Evolutionary conservation across 225 moss, liverwort and hornwort genomes (phyloP).

Genomic region (Ulota crispa): DNA sequence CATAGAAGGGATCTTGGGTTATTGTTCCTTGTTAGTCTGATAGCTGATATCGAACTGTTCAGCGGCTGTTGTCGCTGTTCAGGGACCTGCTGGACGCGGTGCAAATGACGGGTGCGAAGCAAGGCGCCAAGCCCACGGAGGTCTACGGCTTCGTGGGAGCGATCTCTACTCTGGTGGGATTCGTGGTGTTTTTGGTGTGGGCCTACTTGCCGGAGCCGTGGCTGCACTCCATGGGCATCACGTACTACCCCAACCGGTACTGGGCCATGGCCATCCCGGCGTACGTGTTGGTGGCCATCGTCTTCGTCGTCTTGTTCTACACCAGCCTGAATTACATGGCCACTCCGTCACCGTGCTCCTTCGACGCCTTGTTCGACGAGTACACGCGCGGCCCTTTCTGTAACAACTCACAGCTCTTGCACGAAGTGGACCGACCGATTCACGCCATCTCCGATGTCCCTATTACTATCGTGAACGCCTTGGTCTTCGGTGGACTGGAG

Average conservation of each 20-base stretch:
- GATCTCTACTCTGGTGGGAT: conserved; percentile 76
- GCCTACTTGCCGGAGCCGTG: conserved; percentile 90
- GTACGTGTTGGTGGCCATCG: conserved; percentile 58
- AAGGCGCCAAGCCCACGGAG: conserved; percentile 90
- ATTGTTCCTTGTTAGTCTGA: background rate
- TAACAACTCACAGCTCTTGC: background rate
- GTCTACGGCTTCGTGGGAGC: conserved; percentile 97
- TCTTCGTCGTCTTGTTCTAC: conserved; percentile 69
- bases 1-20: background rate
- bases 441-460: conserved; percentile 77
- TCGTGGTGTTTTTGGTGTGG: conserved; percentile 75
- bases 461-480: conserved; percentile 66
- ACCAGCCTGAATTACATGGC: conserved; percentile 66
- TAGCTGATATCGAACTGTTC: background rate
- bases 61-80: conserved; percentile 47
- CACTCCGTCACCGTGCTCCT: conserved; percentile 66
- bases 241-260: conserved; percentile 91
- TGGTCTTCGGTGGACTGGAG: conserved; percentile 48
- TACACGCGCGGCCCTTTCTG: conserved; percentile 48
- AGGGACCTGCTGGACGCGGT: conserved; percentile 48
- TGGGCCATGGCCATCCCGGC: conserved; percentile 96
- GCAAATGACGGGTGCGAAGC: conserved; percentile 45
- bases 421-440: conserved; percentile 51
- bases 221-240: conserved; percentile 82
- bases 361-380: conserved; percentile 72